Base-by-base conservation (phyloP, 805 yeast genomes). In the Starmerella roubikii region DNA sequence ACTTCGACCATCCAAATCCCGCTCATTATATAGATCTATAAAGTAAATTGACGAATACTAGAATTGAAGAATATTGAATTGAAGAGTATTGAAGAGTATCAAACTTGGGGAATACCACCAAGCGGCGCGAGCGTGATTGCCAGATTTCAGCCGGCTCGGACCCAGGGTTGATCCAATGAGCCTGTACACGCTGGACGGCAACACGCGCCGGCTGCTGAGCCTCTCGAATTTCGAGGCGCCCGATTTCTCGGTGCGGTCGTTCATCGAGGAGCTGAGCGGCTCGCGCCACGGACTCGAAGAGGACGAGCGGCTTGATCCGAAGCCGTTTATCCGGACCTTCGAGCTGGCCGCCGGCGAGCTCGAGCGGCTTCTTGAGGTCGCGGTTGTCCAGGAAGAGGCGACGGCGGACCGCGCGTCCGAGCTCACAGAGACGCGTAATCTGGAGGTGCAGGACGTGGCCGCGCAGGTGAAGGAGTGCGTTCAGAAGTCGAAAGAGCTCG, bases 241-340 rank as follows among this genome's bases (percentile, higher is more conserved):
- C 6, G 55, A 56, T 13, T 60, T 80, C 40, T 71, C 85, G 0
- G 82, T 82, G 2, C 71, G 77, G 44, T 88, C 82, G 39, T 83
- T 85, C 56, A 73, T 85, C 21, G 91, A 85, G 54, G 78, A 74
- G 52, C 62, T 86, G 47, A 72, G 86, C 45, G 74, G 74, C 52
- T 79, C 76, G 52, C 81, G 78, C 47, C 64, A 71, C 32, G 52
- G 52, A 35, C 47, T 53, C 25, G 41, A 45, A 18, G 51, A 41
- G 23, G 52, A 45, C 38, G 41, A 41, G 47, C 58, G 61, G 11
- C 59, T 84, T 39, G 95, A 91, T 53, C 95, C 97, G 1, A 84
- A 83, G 53, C 97, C 97, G 2, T 91, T 82, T 55, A 88, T 88
- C 34, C 71, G 95, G 49, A 83, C 94, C 0, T 86, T 91, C 57